Base-by-base conservation (phyloP, 1,284 basidiomycete genomes). In the Cutaneotrichosporon sp. region DNA sequence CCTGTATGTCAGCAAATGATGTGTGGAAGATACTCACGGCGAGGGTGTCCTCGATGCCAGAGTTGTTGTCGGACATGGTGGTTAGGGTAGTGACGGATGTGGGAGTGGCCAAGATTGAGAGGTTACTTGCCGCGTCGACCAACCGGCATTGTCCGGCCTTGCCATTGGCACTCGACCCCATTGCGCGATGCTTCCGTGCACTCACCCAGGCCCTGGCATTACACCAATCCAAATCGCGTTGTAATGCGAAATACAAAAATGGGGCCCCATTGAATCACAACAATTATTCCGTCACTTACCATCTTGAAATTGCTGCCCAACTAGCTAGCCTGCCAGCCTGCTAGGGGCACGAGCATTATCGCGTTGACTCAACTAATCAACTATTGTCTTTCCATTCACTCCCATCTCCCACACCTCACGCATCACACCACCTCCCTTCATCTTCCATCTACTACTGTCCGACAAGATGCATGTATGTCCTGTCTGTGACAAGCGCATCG, bases 41-140 rank as follows among this genome's bases (percentile, higher is more conserved):
- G 42, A 79, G 73, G 34, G 70, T 65, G 64, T 79, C 77, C 62
- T 78, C 76, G 32, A 76, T 66, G 21, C 61, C 61, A 21, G 52
- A 18, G 51, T 69, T 68, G 57, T 69, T 74, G 70, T 75, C 76
- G 14, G 77, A 77, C 77, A 79, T 79, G 46, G 22, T 60, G 40
- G 42, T n/a, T 32, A n/a, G 14, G 34, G 47, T 11, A 26, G 36
- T 32, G 16, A 10, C 8, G 38, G 22, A 22, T n/a, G 57, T 32
- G 46, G 10, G 57, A 49, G 57, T 58, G 57, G 46, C 42, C 57
- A 58, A 49, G 42, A 40, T 40, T 40, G 38, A 38, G 55, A 38
- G 49, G 49, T 50, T 26, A 50, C 49, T 14, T 14, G 22, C 49
- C 9, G 26, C 49, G 22, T 50, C 14, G 22, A 50, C 49, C 49